These are phyloP conservation scores for Boletus barrowsii DNA, from an alignment of 768 basidiomycete genomes.

Conservation along the genomic window DNA sequence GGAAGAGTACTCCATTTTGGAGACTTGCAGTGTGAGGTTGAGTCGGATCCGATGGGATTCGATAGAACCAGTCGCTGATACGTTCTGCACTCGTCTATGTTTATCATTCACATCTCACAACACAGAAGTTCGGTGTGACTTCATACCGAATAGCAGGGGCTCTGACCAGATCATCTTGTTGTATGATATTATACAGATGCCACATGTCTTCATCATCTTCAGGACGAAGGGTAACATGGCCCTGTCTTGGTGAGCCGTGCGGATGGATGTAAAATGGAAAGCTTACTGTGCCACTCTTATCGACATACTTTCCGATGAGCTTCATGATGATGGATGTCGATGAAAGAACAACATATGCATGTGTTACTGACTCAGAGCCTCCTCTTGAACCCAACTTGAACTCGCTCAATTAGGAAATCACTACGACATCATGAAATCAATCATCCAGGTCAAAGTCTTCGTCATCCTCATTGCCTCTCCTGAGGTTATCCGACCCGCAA, in stretches of 20 bases:
- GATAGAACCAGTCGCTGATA: slow-evolving; percentile 89
- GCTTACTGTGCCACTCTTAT: slow-evolving; percentile 79
- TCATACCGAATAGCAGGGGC: slow-evolving; percentile 79
- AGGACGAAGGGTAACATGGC: slow-evolving; percentile 89
- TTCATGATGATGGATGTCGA: slow-evolving; percentile 57
- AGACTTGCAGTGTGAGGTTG: slow-evolving; percentile 80
- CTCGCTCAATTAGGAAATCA: slow-evolving; percentile 19
- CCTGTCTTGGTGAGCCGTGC: slow-evolving; percentile 46
- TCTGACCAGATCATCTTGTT: slow-evolving; percentile 81
- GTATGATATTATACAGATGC: slow-evolving; percentile 98
- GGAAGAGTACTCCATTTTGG: slow-evolving; percentile 77
- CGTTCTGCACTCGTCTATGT: slow-evolving; percentile 77
- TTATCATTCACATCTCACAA: slow-evolving; percentile 7
- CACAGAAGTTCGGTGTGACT: background rate
- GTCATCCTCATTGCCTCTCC: slow-evolving; percentile 40
- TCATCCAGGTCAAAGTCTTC: slow-evolving; percentile 61
- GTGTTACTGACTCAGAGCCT: background rate
- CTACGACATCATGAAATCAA: slow-evolving; percentile 14
- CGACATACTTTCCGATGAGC: slow-evolving; percentile 75
- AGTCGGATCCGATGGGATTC: slow-evolving; percentile 87
- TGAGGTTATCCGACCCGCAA: slow-evolving; percentile 34
- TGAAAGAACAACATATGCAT: background rate
- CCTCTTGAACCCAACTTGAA: background rate
- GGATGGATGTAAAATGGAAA: background rate
- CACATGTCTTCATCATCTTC: slow-evolving; percentile 99